Evolutionary conservation across 2,329 filamentous ascomycete species (phyloP).

Genomic region (Apiospora sp.): DNA sequence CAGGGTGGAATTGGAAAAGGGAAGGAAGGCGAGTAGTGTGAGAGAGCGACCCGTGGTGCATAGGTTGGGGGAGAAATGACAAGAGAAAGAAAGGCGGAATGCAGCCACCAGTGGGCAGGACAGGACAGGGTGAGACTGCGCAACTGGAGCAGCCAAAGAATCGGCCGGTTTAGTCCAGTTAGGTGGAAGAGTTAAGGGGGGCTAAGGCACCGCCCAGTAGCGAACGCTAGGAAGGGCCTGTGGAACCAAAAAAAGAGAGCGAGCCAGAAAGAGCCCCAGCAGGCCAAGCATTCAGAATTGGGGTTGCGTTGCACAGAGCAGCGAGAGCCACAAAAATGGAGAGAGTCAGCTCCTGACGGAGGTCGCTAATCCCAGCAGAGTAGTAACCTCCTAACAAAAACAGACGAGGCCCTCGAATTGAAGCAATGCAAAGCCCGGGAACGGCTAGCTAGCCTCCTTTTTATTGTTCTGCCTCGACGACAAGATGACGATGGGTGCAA

Average conservation of each 20-base stretch:
- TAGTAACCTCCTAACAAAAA: background rate
- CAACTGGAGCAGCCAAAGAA: slow-evolving; percentile 16
- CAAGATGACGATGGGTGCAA: background rate
- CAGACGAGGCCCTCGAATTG: slow-evolving; percentile 14
- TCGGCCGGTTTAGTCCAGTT: slow-evolving; percentile 20
- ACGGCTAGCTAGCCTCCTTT: background rate
- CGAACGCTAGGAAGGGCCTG: slow-evolving; percentile 17
- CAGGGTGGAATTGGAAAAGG: slow-evolving; percentile 22
- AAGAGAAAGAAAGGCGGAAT: slow-evolving; percentile 19
- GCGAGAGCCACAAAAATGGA: slow-evolving; percentile 18
- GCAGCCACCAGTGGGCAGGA: slow-evolving; percentile 8
- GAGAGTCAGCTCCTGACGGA: slow-evolving; percentile 17
- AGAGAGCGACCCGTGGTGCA: background rate
- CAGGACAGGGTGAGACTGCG: background rate
- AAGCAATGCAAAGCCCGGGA: slow-evolving; percentile 9
- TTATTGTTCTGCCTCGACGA: background rate
- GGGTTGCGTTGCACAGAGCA: slow-evolving; percentile 22
- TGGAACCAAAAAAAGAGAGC: slow-evolving; percentile 16
- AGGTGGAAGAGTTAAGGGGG: slow-evolving; percentile 15
- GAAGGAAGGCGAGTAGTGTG: slow-evolving; percentile 14
- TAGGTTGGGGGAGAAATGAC: slow-evolving; percentile 16
- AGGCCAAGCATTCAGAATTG: slow-evolving; percentile 20
- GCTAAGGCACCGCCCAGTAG: slow-evolving; percentile 16
- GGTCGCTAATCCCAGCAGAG: slow-evolving; percentile 14
- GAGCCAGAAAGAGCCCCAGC: slow-evolving; percentile 16